Evolutionary conservation across 129 eudicot genomes (phyloP), one percentile per base, ranked within the genome.

Genomic region (Solidago caesia): DNA sequence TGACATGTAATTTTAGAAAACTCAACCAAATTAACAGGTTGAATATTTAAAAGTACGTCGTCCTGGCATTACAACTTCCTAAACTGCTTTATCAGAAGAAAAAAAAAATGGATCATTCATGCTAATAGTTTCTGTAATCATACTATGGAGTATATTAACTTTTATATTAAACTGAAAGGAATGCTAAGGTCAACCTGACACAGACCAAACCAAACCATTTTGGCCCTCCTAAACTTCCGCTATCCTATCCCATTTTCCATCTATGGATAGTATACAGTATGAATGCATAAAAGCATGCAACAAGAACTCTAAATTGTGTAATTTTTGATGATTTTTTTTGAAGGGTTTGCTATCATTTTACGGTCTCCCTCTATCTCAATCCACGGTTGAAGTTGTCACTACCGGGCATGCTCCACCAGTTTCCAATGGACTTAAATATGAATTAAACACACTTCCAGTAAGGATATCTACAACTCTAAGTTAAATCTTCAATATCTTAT

Each of bases 281-380:
- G 21, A 78, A 43, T 33, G 61, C 12, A 14, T 5, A 4, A 16
- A n/a, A 13, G 13, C 46, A 51, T 64, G 10, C 68, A 57, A 52
- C 33, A n/a, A 45, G 41, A 61, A n/a, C 43, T 48, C 45, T 48
- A 14, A 44, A 62, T 78, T 72, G 8, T 16, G 48, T n/a, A 60
- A 10, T 26, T 68, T 43, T 77, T 27, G 8, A 27, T 55, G 25
- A 75, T 49, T 21, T 16, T 67, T 27, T 57, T 25, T 47, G 70
- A 13, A 94, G 98, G 98, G 98, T 4, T 79, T 94, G 60, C 77
- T 94, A 82, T 80, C 97, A 10, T 94, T 73, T 73, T 94, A 94
- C 29, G 96, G 97, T 73, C 91, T 94, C 62, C 94, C 98, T 48
- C 85, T 80, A 52, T 87, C 96, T 39, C 87, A 94, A 57, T 29